phyloP scores from a whole-genome alignment of 2,329 filamentous ascomycete species.

The Verticillium nubilum region DNA sequence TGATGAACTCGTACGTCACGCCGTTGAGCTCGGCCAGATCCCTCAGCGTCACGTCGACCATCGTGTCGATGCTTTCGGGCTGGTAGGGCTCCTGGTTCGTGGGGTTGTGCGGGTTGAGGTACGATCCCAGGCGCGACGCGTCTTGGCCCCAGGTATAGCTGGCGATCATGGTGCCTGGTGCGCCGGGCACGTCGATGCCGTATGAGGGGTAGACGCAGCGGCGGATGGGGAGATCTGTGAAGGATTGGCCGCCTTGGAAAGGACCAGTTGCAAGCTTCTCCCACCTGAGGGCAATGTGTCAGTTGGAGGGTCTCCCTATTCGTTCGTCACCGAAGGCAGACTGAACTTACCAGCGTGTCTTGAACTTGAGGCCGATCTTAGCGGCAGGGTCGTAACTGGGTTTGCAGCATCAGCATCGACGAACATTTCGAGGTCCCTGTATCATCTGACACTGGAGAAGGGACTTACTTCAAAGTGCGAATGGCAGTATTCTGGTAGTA shows the following conservation, averaged over 20 bases:
- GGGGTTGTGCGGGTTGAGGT: constrained; percentile 15
- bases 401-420: neutral
- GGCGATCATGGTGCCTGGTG: constrained; percentile 18
- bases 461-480: constrained; percentile 16
- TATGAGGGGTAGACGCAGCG: constrained; percentile 27
- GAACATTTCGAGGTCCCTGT: neutral
- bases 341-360: constrained; percentile 17
- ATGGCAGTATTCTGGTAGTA: constrained; percentile 24
- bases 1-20: constrained; percentile 14
- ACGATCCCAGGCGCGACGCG: constrained; percentile 16
- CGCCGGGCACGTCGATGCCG: constrained; percentile 13
- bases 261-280: constrained; percentile 14
- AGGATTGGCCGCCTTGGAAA: constrained; percentile 18
- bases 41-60: constrained; percentile 14
- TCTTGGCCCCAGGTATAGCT: constrained; percentile 19
- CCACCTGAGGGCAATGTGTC: constrained; percentile 11
- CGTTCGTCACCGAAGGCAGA: neutral
- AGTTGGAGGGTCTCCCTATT: neutral
- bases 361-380: constrained; percentile 24
- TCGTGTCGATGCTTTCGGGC: constrained; percentile 8
- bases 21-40: constrained; percentile 16
- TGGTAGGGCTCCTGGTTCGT: constrained; percentile 11
- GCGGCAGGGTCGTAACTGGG: constrained; percentile 18
- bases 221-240: constrained; percentile 23
- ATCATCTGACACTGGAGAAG: no score